These are phyloP conservation scores for Aureobasidium sp. DNA, from an alignment of 2,329 filamentous ascomycete genomes.

Conservation along the genomic window DNA sequence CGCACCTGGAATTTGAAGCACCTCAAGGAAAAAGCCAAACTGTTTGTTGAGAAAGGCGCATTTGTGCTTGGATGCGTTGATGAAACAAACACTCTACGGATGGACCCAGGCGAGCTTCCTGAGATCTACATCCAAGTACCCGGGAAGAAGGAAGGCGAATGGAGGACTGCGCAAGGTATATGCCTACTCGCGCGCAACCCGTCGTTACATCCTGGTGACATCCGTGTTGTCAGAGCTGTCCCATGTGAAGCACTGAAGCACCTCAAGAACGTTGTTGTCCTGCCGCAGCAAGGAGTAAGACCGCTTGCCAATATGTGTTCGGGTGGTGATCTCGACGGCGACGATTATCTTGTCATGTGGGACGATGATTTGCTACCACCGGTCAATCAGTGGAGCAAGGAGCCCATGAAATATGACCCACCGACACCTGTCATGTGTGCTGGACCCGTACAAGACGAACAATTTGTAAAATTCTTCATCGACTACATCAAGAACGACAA, in stretches of 20 bases:
- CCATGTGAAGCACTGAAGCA: conserved; percentile 66
- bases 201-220: conserved; percentile 85
- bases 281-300: conserved; percentile 74
- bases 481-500: conserved; percentile 87
- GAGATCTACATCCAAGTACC: conserved; percentile 86
- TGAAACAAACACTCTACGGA: conserved; percentile 63
- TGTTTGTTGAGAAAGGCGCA: conserved; percentile 73
- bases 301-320: conserved; percentile 92
- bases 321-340: conserved; percentile 89
- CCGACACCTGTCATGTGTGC: conserved; percentile 50
- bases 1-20: conserved; percentile 80
- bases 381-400: conserved; percentile 55
- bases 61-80: conserved; percentile 86
- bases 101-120: conserved; percentile 52
- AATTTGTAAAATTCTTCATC: conserved; percentile 81
- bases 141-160: conserved; percentile 31
- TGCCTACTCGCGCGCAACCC: conserved; percentile 89
- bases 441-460: conserved; percentile 59
- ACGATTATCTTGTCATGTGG: conserved; percentile 95
- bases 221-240: conserved; percentile 79
- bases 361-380: conserved; percentile 64
- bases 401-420: conserved; percentile 69
- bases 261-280: conserved; percentile 77
- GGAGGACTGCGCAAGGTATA: conserved; percentile 51
- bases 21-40: conserved; percentile 86